Conservation (phyloP, 352 stramenopile species). For the Globisporangium spinosum region DNA sequence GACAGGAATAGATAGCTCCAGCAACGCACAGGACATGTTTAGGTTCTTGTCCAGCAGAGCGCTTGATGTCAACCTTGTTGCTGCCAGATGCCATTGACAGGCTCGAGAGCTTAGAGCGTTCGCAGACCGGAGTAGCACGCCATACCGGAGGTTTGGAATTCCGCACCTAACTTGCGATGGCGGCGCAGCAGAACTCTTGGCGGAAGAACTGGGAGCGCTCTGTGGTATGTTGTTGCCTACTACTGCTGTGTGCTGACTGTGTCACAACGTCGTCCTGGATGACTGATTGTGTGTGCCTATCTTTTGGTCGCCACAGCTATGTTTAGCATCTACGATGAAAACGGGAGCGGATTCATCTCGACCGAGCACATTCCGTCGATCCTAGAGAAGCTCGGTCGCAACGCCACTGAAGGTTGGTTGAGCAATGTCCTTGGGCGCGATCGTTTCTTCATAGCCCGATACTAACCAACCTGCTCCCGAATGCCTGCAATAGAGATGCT, state of each 20-base stretch:
- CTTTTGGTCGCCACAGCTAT: constrained; percentile 33
- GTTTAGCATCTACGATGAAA: constrained; percentile 77
- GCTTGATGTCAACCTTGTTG: neutral
- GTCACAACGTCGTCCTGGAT: neutral
- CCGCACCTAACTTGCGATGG: constrained; percentile 16
- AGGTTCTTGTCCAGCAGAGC: constrained; percentile 7
- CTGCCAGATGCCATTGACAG: neutral
- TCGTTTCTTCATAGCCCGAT: neutral
- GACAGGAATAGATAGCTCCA: constrained; percentile 6
- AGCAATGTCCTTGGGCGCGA: neutral
- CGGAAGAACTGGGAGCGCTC: constrained; percentile 71
- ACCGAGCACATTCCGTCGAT: constrained; percentile 70
- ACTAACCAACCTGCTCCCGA: neutral
- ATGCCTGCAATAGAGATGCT: constrained; percentile 40
- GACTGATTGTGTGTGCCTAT: neutral
- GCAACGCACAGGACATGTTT: neutral
- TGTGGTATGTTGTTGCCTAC: constrained; percentile 32
- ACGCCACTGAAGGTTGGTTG: constrained; percentile 57
- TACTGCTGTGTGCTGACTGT: neutral
- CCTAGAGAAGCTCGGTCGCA: constrained; percentile 65
- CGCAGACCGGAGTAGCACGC: neutral
- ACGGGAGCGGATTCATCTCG: constrained; percentile 50
- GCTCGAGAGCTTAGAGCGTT: neutral
- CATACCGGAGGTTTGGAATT: neutral
- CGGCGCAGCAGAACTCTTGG: constrained; percentile 41